These are phyloP conservation scores for Backusella australiensis DNA, from an alignment of 192 early-diverging fungal genomes.

Conservation along the genomic window DNA sequence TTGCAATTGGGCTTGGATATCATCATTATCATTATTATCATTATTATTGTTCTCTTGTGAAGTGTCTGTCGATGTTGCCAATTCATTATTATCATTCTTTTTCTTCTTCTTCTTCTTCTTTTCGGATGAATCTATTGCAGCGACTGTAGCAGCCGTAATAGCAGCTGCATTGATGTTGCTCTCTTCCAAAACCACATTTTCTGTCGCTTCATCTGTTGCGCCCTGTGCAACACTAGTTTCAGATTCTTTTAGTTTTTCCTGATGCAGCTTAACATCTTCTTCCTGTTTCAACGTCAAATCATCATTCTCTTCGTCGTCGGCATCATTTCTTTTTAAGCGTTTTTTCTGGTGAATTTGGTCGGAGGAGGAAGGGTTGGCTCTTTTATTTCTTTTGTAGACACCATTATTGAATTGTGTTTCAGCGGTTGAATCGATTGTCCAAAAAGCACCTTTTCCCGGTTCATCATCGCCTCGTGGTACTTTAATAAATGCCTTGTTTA, in stretches of 20 bases:
- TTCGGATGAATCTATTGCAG: neutral
- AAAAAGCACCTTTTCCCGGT: slow-evolving; percentile 93
- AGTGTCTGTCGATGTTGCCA: neutral
- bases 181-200: neutral
- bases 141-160: neutral
- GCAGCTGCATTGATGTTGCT: neutral
- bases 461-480: slow-evolving; percentile 82
- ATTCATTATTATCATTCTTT: neutral
- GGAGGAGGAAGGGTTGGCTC: neutral
- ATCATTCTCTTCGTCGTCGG: neutral
- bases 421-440: slow-evolving; percentile 80
- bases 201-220: neutral
- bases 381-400: slow-evolving; percentile 32
- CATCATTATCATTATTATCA: neutral
- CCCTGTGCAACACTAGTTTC: neutral
- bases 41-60: neutral
- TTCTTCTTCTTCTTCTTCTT: neutral
- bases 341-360: neutral
- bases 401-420: slow-evolving; percentile 74
- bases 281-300: neutral
- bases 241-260: neutral
- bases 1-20: slow-evolving; percentile 31
- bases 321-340: neutral
- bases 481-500: slow-evolving; percentile 92
- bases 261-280: neutral